A percentile compares a stretch with the other conserved stretches of the same genome.
phyloP scores from a whole-genome alignment of 202 grass and related monocot species.

The Eragrostis tef region DNA sequence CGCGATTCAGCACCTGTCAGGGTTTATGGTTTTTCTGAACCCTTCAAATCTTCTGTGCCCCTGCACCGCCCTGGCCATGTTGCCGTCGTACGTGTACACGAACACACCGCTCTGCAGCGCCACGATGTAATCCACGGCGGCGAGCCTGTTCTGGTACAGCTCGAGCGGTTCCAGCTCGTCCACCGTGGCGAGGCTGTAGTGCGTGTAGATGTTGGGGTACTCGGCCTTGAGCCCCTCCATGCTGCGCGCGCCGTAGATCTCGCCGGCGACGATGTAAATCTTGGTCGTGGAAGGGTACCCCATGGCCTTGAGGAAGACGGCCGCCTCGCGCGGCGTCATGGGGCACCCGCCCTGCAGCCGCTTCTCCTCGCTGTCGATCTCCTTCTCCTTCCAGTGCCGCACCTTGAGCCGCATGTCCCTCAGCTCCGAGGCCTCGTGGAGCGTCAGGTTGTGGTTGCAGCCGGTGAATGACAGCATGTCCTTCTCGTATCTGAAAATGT shows the following conservation, averaged over 20 bases:
- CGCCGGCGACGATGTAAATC: conserved; percentile 74
- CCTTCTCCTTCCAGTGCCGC: conserved; percentile 78
- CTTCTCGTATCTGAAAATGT: conserved; percentile 71
- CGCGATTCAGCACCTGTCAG: conserved; percentile 56
- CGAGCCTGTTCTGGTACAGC: conserved; percentile 65
- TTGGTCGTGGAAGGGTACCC: conserved; percentile 67
- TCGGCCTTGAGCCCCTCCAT: conserved; percentile 54
- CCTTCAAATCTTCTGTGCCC: conserved; percentile 72
- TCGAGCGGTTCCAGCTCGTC: conserved; percentile 65
- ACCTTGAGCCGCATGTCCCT: conserved; percentile 62
- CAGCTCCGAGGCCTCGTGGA: conserved; percentile 59
- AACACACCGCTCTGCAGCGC: conserved; percentile 64
- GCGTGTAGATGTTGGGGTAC: conserved; percentile 75
- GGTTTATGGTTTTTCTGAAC: conserved; percentile 75
- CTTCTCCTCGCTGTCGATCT: conserved; percentile 67
- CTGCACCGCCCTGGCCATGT: conserved; percentile 79
- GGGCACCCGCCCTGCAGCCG: conserved; percentile 67
- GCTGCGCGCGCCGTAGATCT: conserved; percentile 63
- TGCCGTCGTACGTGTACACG: conserved; percentile 75
- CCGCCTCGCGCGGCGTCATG: conserved; percentile 75
- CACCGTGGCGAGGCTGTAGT: conserved; percentile 55
- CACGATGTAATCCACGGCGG: conserved; percentile 74
- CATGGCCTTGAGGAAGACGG: conserved; percentile 75
- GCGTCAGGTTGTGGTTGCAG: conserved; percentile 70
- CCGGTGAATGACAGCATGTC: conserved; percentile 88